Evolutionary conservation across 192 early-diverging fungal genomes (phyloP), one percentile per base, ranked within the genome.

Genomic region (Diversispora epigaea): DNA sequence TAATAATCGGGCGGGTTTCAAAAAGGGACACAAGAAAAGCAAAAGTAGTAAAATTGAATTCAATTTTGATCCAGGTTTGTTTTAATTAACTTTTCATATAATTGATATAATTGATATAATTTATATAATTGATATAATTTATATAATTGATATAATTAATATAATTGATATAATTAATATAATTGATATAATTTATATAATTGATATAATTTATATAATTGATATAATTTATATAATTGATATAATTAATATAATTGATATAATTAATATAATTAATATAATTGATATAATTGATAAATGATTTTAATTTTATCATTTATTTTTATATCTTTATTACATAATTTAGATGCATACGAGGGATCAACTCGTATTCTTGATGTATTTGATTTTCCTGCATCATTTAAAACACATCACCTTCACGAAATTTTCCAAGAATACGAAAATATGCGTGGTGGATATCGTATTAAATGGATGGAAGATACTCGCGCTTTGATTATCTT

Each of bases 391-490:
- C 89, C 91, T 49, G 47, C 85, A 17, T 69, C 84, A 4, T 91
- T 91, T 76, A 91, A 89, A 69, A 91, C 91, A 8, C 82, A 87
- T 60, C 87, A 93, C 74, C 75, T 93, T 19, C 84, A 89, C 46
- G 84, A 86, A 15, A 91, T 93, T 57, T 91, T 91, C 79, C 72
- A 83, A 56, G 79, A 87, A 17, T 88, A 84, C 57, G 86, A 88
- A 74, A 80, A 83, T 54, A 79, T 83, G 60, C 81, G 87, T 56
- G 89, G 89, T 62, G 89, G 89, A 12, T 91, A 85, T 78, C 71
- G 82, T 56, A 89, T 93, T 68, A 92, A 93, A 69, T 93, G 92
- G 92, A 52, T 91, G 19, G 84, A 87, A 73, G 91, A 92, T 78
- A 92, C 90, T 25, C 81, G 84, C 61, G 89, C 89, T 19, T 77